Base-by-base conservation (phyloP, 164 flowering plant genomes). In the Stephania cephalantha region DNA sequence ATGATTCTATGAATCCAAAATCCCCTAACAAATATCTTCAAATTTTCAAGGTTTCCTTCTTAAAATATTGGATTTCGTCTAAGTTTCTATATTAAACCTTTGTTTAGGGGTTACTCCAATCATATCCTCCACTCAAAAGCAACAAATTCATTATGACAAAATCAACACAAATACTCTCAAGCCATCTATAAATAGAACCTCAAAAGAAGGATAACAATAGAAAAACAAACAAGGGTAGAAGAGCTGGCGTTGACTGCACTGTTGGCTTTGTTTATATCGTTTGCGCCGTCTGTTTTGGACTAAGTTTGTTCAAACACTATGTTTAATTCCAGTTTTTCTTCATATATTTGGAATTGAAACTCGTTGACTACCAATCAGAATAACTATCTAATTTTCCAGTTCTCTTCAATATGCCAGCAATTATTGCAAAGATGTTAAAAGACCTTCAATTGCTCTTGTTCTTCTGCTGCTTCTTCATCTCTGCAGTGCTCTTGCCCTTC, bases 281-380 rank as follows among this genome's bases (percentile, higher is more conserved):
- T 3, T 15, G 15, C 42, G 74, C 74, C 44, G 9, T 12, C 50
- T 20, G 42, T 72, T 42, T n/a, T 9, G 45, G 20, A 20, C 15
- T 53, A 17, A 2, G 2, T n/a, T 55, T 15, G n/a, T 55, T 15
- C 63, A 55, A 55, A 55, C 63, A 0, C 31, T 30, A 55, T 55
- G 8, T 4, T 55, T 55, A 35, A 35, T 35, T 35, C 42, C 42
- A 35, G 42, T 11, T 55, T 55, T 13, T 11, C 11, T 1, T 55
- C 53, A 35, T n/a, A 31, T 42, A 31, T 55, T 17, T 35, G 42
- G 42, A 35, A 35, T 35, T 35, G 42, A 20, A 55, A 58, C 69
- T 35, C 20, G 55, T 73, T 73, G 75, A 73, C 75, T 45, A 68
- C 18, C 42, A 48, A 71, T 11, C 50, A 58, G 42, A 35, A 58